phyloP scores from a whole-genome alignment of 2,329 filamentous ascomycete species.

The Fusarium stilboides region DNA sequence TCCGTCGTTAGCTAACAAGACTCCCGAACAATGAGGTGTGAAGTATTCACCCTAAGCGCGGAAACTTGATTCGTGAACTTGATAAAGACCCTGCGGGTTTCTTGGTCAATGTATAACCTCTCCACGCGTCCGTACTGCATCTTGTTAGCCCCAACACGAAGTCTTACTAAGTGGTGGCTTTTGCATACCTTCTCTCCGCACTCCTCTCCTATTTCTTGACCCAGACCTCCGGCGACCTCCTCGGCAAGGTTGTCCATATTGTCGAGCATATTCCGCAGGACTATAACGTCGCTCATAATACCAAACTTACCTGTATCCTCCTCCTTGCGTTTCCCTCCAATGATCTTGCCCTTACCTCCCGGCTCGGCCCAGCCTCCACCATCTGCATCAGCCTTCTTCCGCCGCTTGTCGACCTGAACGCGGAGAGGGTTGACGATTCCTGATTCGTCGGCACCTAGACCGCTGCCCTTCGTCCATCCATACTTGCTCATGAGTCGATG shows the following conservation, averaged over 20 bases:
- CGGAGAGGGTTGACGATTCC: conserved; percentile 89
- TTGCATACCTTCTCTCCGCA: conserved; percentile 80
- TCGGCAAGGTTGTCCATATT: conserved; percentile 81
- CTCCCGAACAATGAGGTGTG: no score
- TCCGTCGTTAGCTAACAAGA: conserved; percentile 16
- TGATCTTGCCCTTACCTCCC: conserved; percentile 81
- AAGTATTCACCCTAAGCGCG: conserved; percentile 79
- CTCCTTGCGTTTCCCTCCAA: conserved; percentile 77
- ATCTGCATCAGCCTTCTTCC: conserved; percentile 83
- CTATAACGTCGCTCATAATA: conserved; percentile 84
- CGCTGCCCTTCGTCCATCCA: conserved; percentile 90
- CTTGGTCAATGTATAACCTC: conserved; percentile 80
- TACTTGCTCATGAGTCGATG: conserved; percentile 93
- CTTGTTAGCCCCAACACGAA: conserved; percentile 28
- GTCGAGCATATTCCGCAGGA: conserved; percentile 87
- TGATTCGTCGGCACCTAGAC: conserved; percentile 84
- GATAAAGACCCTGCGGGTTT: conserved; percentile 83
- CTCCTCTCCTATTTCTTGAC: conserved; percentile 96
- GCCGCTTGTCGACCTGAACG: conserved; percentile 88
- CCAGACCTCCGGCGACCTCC: conserved; percentile 83
- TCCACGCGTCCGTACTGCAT: conserved; percentile 85
- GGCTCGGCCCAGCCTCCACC: conserved; percentile 83
- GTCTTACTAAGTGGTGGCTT: not conserved
- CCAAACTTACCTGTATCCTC: conserved; percentile 70
- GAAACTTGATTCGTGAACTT: conserved; percentile 91